Percentiles rank a stretch among this genome's conserved stretches.
These are phyloP conservation scores for Sarcomyxa edulis DNA, from an alignment of 768 basidiomycete species.

Conservation along the genomic window DNA sequence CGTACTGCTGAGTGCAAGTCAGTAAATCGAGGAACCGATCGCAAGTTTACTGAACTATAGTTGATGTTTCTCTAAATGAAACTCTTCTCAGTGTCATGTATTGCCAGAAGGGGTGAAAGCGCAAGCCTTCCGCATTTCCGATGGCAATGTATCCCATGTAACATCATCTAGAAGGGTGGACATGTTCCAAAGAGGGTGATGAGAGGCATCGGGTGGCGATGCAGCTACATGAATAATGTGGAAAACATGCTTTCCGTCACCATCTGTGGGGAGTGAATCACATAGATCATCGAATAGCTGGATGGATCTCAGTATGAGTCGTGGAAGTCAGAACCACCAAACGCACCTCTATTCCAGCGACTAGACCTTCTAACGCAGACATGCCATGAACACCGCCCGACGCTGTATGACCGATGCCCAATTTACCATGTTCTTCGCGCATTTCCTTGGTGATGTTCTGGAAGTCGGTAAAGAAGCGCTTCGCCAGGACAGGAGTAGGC, in stretches of 20 bases:
- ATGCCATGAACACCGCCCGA: constrained; percentile 47
- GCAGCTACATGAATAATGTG: constrained; percentile 64
- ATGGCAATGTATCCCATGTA: constrained; percentile 56
- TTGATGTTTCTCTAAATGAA: constrained; percentile 50
- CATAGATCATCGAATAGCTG: constrained; percentile 40
- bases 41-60: constrained; percentile 44
- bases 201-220: constrained; percentile 46
- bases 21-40: constrained; percentile 38
- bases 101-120: neutral
- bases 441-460: constrained; percentile 36
- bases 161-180: constrained; percentile 39
- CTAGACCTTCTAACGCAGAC: constrained; percentile 67
- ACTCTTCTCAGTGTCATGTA: neutral
- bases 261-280: constrained; percentile 6
- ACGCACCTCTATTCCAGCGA: constrained; percentile 64
- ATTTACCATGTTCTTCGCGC: constrained; percentile 33
- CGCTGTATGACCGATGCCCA: constrained; percentile 55
- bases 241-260: constrained; percentile 21
- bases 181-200: constrained; percentile 52
- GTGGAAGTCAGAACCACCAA: neutral
- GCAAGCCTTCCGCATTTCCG: constrained; percentile 57
- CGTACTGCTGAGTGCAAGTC: constrained; percentile 48
- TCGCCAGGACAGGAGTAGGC: constrained; percentile 52
- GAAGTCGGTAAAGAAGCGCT: constrained; percentile 49
- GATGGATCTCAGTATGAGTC: neutral